Conservation (phyloP, 2,329 filamentous ascomycete genomes). For the Coniella lustricola region DNA sequence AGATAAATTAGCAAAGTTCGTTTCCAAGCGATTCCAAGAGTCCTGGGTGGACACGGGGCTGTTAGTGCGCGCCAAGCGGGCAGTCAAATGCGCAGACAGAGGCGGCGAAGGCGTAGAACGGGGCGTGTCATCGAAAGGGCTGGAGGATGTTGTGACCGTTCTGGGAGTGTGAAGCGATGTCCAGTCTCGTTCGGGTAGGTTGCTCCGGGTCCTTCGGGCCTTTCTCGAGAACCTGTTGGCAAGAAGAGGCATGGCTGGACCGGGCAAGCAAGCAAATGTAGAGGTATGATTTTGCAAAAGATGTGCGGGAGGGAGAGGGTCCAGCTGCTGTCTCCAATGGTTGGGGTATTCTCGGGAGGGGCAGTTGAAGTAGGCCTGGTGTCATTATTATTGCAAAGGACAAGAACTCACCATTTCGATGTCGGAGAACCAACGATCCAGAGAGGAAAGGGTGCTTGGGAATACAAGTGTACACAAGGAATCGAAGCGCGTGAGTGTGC, state of each 20-base stretch:
- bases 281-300: slow-evolving; percentile 6
- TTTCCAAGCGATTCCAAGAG: slow-evolving; percentile 6
- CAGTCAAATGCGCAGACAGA: slow-evolving; percentile 4
- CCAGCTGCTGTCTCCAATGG: neutral
- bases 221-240: slow-evolving; percentile 6
- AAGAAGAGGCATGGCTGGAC: slow-evolving; percentile 7
- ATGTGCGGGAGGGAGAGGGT: slow-evolving; percentile 6
- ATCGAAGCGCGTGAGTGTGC: slow-evolving; percentile 3
- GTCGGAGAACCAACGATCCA: slow-evolving; percentile 1
- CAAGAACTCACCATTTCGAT: slow-evolving; percentile 12
- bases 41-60: slow-evolving; percentile 3
- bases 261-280: neutral
- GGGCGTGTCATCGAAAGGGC: slow-evolving; percentile 28
- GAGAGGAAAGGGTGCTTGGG: neutral
- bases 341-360: slow-evolving; percentile 1
- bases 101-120: slow-evolving; percentile 2
- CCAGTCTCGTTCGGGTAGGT: slow-evolving; percentile 7
- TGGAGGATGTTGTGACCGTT: slow-evolving; percentile 1
- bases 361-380: neutral
- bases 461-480: neutral
- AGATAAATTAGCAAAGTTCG: slow-evolving; percentile 20
- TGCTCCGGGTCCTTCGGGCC: slow-evolving; percentile 14
- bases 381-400: slow-evolving; percentile 2
- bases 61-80: neutral
- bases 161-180: slow-evolving; percentile 4